phyloP scores from a whole-genome alignment of 805 yeast species.

The Grigorovia transvaalensis region DNA sequence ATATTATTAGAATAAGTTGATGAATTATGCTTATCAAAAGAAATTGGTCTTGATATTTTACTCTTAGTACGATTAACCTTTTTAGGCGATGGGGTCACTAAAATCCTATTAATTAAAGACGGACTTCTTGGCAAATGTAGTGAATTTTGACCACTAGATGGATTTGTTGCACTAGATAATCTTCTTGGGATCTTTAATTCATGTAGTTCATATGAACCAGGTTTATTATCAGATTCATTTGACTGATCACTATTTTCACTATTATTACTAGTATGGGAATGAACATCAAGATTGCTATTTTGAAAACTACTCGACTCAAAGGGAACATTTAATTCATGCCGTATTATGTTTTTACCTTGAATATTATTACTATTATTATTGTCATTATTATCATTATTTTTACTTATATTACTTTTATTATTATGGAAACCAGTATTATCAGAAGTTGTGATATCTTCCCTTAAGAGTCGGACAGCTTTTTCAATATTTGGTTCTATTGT shows the following conservation, averaged over 20 bases:
- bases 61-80: background rate
- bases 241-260: too few relatives aligned
- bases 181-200: slow-evolving; percentile 6
- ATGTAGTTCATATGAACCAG: background rate
- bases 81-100: slow-evolving; percentile 7
- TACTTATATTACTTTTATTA: too few relatives aligned
- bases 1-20: background rate
- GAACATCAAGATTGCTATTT: background rate
- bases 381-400: background rate
- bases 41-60: background rate
- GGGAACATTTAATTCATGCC: background rate
- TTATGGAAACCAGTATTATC: background rate
- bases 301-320: background rate
- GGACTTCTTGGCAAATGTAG: slow-evolving; percentile 10
- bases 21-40: background rate
- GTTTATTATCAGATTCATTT: background rate
- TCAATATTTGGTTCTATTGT: slow-evolving; percentile 18
- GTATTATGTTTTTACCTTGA: background rate
- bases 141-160: background rate
- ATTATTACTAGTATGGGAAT: background rate
- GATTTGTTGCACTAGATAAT: slow-evolving; percentile 1
- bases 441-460: slow-evolving; percentile 8
- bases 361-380: too few relatives aligned
- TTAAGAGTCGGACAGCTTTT: slow-evolving; percentile 18
- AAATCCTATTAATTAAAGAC: slow-evolving; percentile 13